phyloP scores from a whole-genome alignment of 805 yeast genomes.

The Pichia ethanolica region DNA sequence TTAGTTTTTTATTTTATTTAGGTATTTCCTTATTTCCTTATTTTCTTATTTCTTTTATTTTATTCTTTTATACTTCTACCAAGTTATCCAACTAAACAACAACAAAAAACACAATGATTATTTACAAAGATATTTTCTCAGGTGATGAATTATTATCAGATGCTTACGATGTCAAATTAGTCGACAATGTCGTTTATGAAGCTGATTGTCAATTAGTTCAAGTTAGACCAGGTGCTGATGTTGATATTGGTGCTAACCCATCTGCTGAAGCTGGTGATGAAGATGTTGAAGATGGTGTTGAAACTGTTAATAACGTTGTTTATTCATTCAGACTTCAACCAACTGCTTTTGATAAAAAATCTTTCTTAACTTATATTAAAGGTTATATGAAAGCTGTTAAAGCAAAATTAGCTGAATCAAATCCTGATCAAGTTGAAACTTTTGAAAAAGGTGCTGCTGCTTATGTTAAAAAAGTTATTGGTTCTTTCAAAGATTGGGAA shows the following conservation, averaged over 20 bases:
- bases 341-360: slow-evolving; percentile 96
- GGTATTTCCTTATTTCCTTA: too few relatives aligned
- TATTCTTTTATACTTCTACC: too few relatives aligned
- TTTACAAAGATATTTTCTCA: slow-evolving; percentile 73
- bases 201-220: slow-evolving; percentile 92
- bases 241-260: slow-evolving; percentile 99
- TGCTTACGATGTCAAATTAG: slow-evolving; percentile 85
- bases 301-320: slow-evolving; percentile 95
- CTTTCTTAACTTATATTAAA: slow-evolving; percentile 93
- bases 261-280: slow-evolving; percentile 94
- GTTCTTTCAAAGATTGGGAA: slow-evolving; percentile 98
- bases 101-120: slow-evolving; percentile 25
- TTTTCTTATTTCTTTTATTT: too few relatives aligned
- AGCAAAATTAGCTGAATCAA: slow-evolving; percentile 78
- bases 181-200: slow-evolving; percentile 90
- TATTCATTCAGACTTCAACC: slow-evolving; percentile 97
- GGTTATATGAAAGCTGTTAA: slow-evolving; percentile 97
- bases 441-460: slow-evolving; percentile 97
- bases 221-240: slow-evolving; percentile 77
- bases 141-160: slow-evolving; percentile 96
- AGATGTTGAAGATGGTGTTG: slow-evolving; percentile 74
- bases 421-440: slow-evolving; percentile 79
- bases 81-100: not conserved
- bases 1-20: too few relatives aligned
- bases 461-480: slow-evolving; percentile 93